A percentile compares a stretch with the other conserved stretches of the same genome.
Conservation (phyloP, 257 asterid genomes). For the Nyctanthes arbortristis region DNA sequence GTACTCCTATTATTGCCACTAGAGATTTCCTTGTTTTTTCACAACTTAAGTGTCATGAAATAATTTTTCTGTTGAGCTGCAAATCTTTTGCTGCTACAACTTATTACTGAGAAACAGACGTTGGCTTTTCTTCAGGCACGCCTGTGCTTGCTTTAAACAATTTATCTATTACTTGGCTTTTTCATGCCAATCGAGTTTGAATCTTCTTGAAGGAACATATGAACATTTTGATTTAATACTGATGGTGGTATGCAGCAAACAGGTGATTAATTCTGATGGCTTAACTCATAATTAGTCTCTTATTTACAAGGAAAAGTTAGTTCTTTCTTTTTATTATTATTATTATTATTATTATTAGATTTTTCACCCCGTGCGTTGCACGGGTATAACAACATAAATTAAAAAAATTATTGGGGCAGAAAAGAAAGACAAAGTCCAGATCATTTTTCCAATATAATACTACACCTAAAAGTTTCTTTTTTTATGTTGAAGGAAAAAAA, state of each 20-base stretch:
- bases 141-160: not conserved
- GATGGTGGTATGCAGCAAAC: not conserved
- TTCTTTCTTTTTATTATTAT: too few relatives aligned
- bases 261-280: too few relatives aligned
- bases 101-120: not conserved
- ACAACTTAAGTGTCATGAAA: constrained; percentile 50
- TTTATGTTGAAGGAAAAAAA: too few relatives aligned
- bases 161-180: not conserved
- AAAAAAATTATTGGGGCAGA: too few relatives aligned
- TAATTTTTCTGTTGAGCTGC: constrained; percentile 1
- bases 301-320: too few relatives aligned
- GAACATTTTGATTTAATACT: not conserved
- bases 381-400: too few relatives aligned
- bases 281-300: too few relatives aligned
- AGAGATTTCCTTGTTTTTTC: constrained; percentile 25
- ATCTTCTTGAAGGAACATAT: not conserved
- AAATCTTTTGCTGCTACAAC: not conserved
- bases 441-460: too few relatives aligned
- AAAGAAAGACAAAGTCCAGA: too few relatives aligned
- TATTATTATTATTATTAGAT: too few relatives aligned
- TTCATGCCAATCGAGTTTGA: not conserved
- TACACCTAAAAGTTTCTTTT: too few relatives aligned
- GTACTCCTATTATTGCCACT: constrained; percentile 3
- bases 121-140: not conserved
- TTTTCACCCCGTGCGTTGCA: too few relatives aligned